phyloP scores from a whole-genome alignment of 2,329 filamentous ascomycete genomes.

The Ophiognomonia clavigignenti-juglandacearum region DNA sequence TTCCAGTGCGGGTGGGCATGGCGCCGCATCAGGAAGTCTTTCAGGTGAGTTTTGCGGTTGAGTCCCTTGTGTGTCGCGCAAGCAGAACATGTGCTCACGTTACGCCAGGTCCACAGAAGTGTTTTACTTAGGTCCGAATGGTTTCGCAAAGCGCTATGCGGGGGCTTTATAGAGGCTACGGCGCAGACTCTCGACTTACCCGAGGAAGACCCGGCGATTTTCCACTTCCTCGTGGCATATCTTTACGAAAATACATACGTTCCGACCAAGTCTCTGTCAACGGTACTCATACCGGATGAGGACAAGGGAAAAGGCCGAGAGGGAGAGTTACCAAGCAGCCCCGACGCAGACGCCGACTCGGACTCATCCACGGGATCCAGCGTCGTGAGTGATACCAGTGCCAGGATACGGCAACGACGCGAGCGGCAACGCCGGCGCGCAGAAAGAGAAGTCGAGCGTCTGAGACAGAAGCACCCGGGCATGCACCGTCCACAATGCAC shows the following conservation, averaged over 20 bases:
- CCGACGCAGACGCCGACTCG: constrained; percentile 31
- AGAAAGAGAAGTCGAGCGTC: constrained; percentile 31
- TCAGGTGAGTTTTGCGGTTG: constrained; percentile 23
- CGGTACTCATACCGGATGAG: constrained; percentile 30
- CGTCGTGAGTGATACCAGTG: constrained; percentile 31
- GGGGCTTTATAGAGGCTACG: constrained; percentile 40
- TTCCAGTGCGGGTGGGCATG: constrained; percentile 39
- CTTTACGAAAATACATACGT: constrained; percentile 43
- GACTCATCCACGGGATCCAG: constrained; percentile 26
- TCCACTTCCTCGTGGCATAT: constrained; percentile 47
- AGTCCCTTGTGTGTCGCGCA: neutral
- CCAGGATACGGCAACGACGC: constrained; percentile 27
- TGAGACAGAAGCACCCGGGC: constrained; percentile 38
- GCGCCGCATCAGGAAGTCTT: constrained; percentile 39
- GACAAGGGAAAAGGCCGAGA: constrained; percentile 38
- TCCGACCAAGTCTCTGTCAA: constrained; percentile 38
- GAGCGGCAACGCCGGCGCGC: constrained; percentile 30
- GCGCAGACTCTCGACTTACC: constrained; percentile 43
- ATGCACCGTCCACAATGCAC: constrained; percentile 39
- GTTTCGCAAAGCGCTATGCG: constrained; percentile 44
- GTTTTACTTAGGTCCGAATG: constrained; percentile 42
- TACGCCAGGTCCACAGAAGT: constrained; percentile 37
- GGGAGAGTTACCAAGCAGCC: constrained; percentile 24
- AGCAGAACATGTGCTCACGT: constrained; percentile 2
- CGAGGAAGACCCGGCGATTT: constrained; percentile 46